Evolutionary conservation across 192 early-diverging fungal species (phyloP), one percentile per base, ranked within the genome.

Genomic region (Backusella mclennaniae): DNA sequence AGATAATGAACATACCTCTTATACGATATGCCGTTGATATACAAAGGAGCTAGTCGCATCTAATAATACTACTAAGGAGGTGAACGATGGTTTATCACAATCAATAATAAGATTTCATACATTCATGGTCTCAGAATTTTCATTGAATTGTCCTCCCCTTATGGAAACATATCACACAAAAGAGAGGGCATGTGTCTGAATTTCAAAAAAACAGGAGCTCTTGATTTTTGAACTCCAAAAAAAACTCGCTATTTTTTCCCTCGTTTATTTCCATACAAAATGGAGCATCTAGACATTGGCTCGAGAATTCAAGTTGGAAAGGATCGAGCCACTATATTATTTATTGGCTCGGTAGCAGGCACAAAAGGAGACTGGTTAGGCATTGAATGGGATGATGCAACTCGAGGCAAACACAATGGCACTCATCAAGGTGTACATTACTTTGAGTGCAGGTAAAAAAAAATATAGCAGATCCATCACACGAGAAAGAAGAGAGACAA

Each of bases 361-460:
- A 85, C 86, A 26, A 79, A 78, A 12, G 86, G 87, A 39, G 84
- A 87, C 26, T 91, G 90, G 90, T 71, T 90, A 33, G 90, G 90
- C 11, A 81, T 91, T 19, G 89, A 91, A 74, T 91, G 90, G 90
- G 90, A 91, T 71, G 83, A 87, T 78, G 76, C 77, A 12, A 69
- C 70, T 21, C 81, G 90, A 67, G 90, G 90, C 33, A 91, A 91
- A 74, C 90, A 91, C 68, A 83, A 86, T 66, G 90, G 90, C 29
- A 69, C 81, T 6, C 87, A 90, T 69, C 70, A 88, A 4, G 88
- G 83, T 14, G 77, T 41, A 6, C 74, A 76, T 29, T 90, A 90
- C 74, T 91, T 91, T 77, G 44, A 77, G 36, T 90, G 89, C 79
- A 83, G 74, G 87, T 85, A 79, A 73, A 17, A 14, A 42, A 42